Base-by-base conservation (phyloP, 805 yeast genomes). In the Saccharomycopsis malanga region DNA sequence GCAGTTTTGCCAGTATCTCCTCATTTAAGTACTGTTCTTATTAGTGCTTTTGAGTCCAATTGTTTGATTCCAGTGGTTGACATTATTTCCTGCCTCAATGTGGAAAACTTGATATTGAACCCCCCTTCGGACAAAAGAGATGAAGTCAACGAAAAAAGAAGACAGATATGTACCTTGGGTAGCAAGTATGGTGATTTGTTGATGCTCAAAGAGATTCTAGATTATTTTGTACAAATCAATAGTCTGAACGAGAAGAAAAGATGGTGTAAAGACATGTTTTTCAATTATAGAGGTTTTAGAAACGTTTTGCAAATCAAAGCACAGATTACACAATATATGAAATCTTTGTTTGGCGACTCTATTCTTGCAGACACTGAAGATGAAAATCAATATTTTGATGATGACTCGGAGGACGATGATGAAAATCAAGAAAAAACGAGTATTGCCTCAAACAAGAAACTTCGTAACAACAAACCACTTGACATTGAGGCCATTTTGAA, bases 1-100 rank as follows among this genome's bases (percentile, higher is more conserved):
- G 87, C 94, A 0, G 73, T 87, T 14, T 68, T 93, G 52, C 98
- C 98, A 0, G 72, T 93, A 24, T 83, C 88, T n/a, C 98, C 98
- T 0, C 93, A 86, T 58, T 70, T 93, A 39, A 83, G 95, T 3
- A 87, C 88, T 1, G 96, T 91, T 6, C 68, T 93, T 46, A 68
- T 93, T 27, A 71, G 75, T 22, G 95, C 96, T 0, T 65, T 72
- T 50, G 79, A 76, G 39, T 54, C 58, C 23, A 70, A 67, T 1
- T 79, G 83, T 40, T 64, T 87, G 4, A 65, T 66, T 1, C 76
- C 82, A 1, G 95, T 86, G 1, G 71, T 91, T 23, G 98, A 91
- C 60, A 87, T 93, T 45, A 94, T 86, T 2, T 79, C 98, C 0
- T 91, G 98, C 64, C 71, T 93, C 21, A 87, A 96, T 14, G 96